Conservation (phyloP, 2,329 filamentous ascomycete species). For the Aspergillus ruber region DNA sequence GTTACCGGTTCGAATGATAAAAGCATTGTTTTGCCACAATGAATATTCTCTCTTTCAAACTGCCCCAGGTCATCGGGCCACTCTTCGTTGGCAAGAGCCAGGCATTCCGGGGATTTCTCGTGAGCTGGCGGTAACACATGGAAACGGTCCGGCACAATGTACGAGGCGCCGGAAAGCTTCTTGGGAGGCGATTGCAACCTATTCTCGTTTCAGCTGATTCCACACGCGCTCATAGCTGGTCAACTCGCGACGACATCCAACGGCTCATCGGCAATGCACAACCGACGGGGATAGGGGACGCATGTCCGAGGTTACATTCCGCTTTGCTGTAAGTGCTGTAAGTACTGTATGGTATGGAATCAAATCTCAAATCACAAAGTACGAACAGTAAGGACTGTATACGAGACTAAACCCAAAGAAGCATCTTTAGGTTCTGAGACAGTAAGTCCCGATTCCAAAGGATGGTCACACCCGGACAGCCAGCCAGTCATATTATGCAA, state of each 20-base stretch:
- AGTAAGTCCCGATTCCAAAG: background rate
- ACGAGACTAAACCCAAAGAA: background rate
- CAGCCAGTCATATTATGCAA: too few species aligned
- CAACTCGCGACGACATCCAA: background rate
- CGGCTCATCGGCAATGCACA: background rate
- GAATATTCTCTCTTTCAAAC: too few species aligned
- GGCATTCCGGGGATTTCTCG: too few species aligned
- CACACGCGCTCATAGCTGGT: background rate
- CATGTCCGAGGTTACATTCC: background rate
- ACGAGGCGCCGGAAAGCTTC: too few species aligned
- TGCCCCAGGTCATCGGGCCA: too few species aligned
- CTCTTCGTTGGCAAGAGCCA: too few species aligned
- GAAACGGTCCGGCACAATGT: background rate
- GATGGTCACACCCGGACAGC: background rate
- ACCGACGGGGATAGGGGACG: background rate
- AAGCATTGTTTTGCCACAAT: too few species aligned
- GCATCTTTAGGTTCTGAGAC: background rate
- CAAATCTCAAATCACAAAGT: background rate
- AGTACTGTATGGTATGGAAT: background rate
- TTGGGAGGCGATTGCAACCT: background rate
- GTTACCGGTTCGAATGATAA: too few species aligned
- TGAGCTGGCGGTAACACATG: background rate
- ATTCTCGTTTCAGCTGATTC: background rate
- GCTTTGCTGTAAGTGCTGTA: background rate
- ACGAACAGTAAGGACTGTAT: background rate